Conservation (phyloP, 352 stramenopile species). For the Pythium apleroticum region DNA sequence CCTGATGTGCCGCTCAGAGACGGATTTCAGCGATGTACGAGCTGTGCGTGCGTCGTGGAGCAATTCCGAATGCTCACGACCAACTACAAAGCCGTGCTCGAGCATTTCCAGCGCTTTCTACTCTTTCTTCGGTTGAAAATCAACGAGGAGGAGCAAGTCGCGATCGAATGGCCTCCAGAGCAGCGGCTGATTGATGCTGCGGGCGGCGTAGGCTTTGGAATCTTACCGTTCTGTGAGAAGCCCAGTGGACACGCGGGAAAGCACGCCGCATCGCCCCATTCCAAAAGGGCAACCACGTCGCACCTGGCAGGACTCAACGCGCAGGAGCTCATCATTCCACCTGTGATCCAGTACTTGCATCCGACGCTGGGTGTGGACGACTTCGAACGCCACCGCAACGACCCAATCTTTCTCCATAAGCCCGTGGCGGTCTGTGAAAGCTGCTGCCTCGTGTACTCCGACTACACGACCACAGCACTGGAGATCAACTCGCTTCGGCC, state of each 20-base stretch:
- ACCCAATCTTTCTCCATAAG: constrained; percentile 96
- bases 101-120: constrained; percentile 92
- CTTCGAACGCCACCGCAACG: constrained; percentile 87
- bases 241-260: background rate
- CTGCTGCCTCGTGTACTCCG: constrained; percentile 94
- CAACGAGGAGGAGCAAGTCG: constrained; percentile 42
- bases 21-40: constrained; percentile 70
- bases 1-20: constrained; percentile 19
- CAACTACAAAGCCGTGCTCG: constrained; percentile 93
- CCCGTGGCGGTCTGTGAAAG: constrained; percentile 88
- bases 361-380: constrained; percentile 80
- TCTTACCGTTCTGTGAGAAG: constrained; percentile 49
- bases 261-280: background rate
- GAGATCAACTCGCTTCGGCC: constrained; percentile 68
- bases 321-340: constrained; percentile 86
- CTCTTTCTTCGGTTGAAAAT: constrained; percentile 50
- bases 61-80: constrained; percentile 79
- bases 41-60: constrained; percentile 73
- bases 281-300: background rate
- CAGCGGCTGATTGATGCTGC: constrained; percentile 85
- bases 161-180: constrained; percentile 90
- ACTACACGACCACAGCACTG: constrained; percentile 76
- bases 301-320: constrained; percentile 24
- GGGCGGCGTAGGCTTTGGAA: constrained; percentile 93
- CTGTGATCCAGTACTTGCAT: constrained; percentile 91